These are phyloP conservation scores for Sphagnurus paluster DNA, from an alignment of 1,284 basidiomycete species.

Conservation along the genomic window DNA sequence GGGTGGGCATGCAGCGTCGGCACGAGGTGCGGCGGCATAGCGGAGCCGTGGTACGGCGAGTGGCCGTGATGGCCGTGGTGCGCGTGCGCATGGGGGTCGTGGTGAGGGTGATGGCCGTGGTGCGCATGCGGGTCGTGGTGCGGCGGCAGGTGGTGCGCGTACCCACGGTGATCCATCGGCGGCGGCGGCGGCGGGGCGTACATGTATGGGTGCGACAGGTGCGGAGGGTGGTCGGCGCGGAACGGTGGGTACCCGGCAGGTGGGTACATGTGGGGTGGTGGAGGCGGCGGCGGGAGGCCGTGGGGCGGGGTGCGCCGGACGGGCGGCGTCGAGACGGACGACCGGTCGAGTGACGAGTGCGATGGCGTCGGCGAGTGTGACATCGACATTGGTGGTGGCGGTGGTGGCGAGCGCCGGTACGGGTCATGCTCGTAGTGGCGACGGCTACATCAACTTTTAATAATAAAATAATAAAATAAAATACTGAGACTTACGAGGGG, in stretches of 20 bases:
- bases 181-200: slow-evolving; percentile 20
- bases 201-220: slow-evolving; percentile 19
- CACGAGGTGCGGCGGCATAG: slow-evolving; percentile 8
- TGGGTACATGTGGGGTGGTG: slow-evolving; percentile 7
- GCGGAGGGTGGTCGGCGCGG: slow-evolving; percentile 9
- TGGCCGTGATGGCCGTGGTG: slow-evolving; percentile 7
- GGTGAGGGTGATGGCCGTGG: slow-evolving; percentile 9
- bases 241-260: slow-evolving; percentile 15
- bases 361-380: slow-evolving; percentile 65
- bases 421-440: slow-evolving; percentile 45
- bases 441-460: slow-evolving; percentile 26
- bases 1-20: slow-evolving; percentile 20
- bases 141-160: not conserved
- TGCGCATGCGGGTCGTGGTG: not conserved
- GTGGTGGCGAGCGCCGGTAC: slow-evolving; percentile 46
- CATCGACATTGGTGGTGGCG: slow-evolving; percentile 55
- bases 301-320: slow-evolving; percentile 36
- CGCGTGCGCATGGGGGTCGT: slow-evolving; percentile 7
- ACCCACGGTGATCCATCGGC: slow-evolving; percentile 12
- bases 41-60: slow-evolving; percentile 10
- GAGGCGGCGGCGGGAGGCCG: slow-evolving; percentile 15
- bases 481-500: slow-evolving; percentile 29
- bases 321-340: slow-evolving; percentile 58
- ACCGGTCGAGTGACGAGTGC: slow-evolving; percentile 56
- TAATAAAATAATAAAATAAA: slow-evolving; percentile 19